Evolutionary conservation across 768 basidiomycete genomes (phyloP).

Genomic region (Boletus speciosus): DNA sequence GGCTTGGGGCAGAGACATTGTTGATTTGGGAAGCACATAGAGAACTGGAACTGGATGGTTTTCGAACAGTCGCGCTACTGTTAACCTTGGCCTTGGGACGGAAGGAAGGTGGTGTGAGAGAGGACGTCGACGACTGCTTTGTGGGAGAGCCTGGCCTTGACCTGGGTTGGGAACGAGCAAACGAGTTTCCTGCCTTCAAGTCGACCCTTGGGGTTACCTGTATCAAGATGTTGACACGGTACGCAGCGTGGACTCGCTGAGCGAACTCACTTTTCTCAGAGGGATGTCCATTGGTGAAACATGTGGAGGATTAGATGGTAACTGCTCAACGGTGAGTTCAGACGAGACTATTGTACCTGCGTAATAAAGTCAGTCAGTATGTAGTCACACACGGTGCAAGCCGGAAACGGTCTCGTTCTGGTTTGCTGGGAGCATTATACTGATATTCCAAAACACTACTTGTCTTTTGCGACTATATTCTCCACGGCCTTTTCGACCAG

Average conservation of each 20-base stretch:
- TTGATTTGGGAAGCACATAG: conserved; percentile 12
- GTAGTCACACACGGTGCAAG: conserved; percentile 5
- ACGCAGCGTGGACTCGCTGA: not conserved
- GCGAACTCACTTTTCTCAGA: conserved; percentile 43
- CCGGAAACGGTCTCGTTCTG: conserved; percentile 1
- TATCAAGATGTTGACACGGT: conserved; percentile 13
- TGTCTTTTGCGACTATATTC: conserved; percentile 45
- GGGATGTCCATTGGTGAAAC: conserved; percentile 36
- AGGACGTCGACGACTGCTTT: conserved; percentile 32
- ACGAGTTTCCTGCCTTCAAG: conserved; percentile 33
- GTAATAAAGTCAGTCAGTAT: not conserved
- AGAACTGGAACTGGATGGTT: conserved; percentile 22
- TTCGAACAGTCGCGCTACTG: conserved; percentile 43
- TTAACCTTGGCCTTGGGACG: conserved; percentile 64
- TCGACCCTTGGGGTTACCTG: conserved; percentile 57
- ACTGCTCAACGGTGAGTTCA: not conserved
- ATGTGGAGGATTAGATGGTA: not conserved
- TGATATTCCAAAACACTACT: not conserved
- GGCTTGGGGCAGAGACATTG: conserved; percentile 36
- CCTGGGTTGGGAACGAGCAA: conserved; percentile 28
- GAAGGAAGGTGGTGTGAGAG: conserved; percentile 27
- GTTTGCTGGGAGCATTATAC: conserved; percentile 4
- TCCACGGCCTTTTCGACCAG: conserved; percentile 60
- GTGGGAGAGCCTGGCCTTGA: conserved; percentile 51
- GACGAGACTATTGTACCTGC: not conserved